A percentile compares a stretch with the other conserved stretches of the same genome.
These are phyloP conservation scores for Ascochyta lentis DNA, from an alignment of 2,329 filamentous ascomycete species.

Conservation along the genomic window DNA sequence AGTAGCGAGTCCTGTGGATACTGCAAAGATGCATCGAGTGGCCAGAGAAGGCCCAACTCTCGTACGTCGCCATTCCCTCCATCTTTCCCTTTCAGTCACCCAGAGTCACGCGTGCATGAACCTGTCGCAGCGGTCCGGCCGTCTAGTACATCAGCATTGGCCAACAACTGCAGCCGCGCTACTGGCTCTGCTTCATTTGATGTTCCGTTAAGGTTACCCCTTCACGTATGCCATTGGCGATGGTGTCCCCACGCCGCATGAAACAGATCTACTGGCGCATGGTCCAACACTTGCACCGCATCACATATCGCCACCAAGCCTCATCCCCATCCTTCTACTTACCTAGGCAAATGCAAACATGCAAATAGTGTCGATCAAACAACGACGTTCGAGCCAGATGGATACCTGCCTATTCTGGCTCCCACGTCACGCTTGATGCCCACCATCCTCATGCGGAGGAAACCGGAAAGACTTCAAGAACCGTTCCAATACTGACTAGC, in stretches of 20 bases:
- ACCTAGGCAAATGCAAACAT: constrained; percentile 2
- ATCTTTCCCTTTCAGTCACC: constrained; percentile 18
- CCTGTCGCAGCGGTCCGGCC: constrained; percentile 21
- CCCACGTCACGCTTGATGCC: constrained; percentile 21
- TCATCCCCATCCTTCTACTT: constrained; percentile 12
- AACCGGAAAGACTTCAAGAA: constrained; percentile 15
- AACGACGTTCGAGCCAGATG: constrained; percentile 5
- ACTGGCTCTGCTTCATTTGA: constrained; percentile 24
- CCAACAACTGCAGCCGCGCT: constrained; percentile 13
- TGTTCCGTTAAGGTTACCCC: constrained; percentile 38
- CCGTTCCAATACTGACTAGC: constrained; percentile 24
- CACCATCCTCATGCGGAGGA: constrained; percentile 10
- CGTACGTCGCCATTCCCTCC: constrained; percentile 50
- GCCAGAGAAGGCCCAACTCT: constrained; percentile 56
- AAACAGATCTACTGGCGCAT: constrained; percentile 14
- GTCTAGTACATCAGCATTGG: constrained; percentile 3
- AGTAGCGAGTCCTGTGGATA: constrained; percentile 58
- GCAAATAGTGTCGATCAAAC: constrained; percentile 7
- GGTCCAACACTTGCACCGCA: constrained; percentile 17
- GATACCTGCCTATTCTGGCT: constrained; percentile 9
- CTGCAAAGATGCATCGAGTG: constrained; percentile 56
- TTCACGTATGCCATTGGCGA: constrained; percentile 27
- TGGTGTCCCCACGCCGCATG: constrained; percentile 24
- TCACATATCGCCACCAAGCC: constrained; percentile 26
- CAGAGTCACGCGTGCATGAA: constrained; percentile 30